phyloP scores from a whole-genome alignment of 805 yeast species.

The Yarrowia porcina region DNA sequence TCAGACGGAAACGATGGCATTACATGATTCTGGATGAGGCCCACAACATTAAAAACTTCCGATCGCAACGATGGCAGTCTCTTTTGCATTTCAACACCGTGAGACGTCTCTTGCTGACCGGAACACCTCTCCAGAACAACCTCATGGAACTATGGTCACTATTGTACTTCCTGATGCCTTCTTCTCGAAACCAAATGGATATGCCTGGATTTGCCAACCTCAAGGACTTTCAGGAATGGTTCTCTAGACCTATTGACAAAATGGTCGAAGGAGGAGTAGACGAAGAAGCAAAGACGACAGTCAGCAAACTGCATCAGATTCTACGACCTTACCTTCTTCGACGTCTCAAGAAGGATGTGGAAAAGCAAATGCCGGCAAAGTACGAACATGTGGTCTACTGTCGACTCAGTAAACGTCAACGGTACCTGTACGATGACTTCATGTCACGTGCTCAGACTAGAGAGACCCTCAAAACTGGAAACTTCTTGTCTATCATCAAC shows the following conservation, averaged over 20 bases:
- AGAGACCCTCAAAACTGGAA: conserved; percentile 91
- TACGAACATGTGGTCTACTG: conserved; percentile 94
- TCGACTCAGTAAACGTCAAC: conserved; percentile 85
- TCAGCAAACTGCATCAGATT: conserved; percentile 85
- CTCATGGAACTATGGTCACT: conserved; percentile 95
- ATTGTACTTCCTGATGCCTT: conserved; percentile 93
- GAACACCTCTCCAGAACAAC: conserved; percentile 96
- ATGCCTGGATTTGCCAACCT: conserved; percentile 97
- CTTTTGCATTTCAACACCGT: conserved; percentile 89
- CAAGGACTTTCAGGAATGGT: conserved; percentile 97
- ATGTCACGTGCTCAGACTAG: conserved; percentile 95
- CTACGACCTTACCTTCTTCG: conserved; percentile 87
- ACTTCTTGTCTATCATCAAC: conserved; percentile 89
- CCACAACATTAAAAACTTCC: conserved; percentile 92
- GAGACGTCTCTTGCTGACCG: conserved; percentile 81
- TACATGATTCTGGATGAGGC: conserved; percentile 87
- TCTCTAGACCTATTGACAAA: conserved; percentile 94
- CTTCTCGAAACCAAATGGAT: conserved; percentile 52
- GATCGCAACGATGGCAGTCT: conserved; percentile 97
- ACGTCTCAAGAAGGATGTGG: conserved; percentile 93
- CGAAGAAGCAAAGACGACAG: conserved; percentile 78
- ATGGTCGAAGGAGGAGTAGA: conserved; percentile 69
- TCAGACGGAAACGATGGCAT: conserved; percentile 88
- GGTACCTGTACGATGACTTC: conserved; percentile 90
- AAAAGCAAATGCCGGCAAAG: conserved; percentile 98